Evolutionary conservation across 192 early-diverging fungal genomes (phyloP).

Genomic region (Podila horticola): DNA sequence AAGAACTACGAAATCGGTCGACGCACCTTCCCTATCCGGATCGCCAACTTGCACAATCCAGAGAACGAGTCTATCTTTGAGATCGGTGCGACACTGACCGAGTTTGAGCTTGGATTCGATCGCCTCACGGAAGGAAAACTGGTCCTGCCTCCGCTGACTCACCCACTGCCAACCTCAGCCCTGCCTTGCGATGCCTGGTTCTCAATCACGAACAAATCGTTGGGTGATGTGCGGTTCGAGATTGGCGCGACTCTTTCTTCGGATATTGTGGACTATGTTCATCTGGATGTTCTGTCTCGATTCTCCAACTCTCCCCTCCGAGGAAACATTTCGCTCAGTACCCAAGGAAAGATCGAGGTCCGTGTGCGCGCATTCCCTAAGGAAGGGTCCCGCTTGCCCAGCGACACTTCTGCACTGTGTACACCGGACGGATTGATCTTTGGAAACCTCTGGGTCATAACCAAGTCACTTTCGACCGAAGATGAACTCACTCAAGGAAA

Average conservation of each 20-base stretch:
- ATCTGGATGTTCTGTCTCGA: conserved; percentile 79
- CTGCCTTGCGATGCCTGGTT: conserved; percentile 87
- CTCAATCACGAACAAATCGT: conserved; percentile 76
- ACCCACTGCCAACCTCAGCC: conserved; percentile 67
- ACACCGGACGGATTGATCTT: conserved; percentile 72
- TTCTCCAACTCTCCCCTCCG: conserved; percentile 84
- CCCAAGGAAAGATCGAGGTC: conserved; percentile 76
- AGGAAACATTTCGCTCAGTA: conserved; percentile 71
- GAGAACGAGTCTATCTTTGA: conserved; percentile 62
- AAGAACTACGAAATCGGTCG: conserved; percentile 60
- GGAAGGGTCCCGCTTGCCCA: conserved; percentile 68
- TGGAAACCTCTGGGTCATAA: conserved; percentile 74
- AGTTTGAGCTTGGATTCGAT: conserved; percentile 80
- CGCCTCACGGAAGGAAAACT: conserved; percentile 73
- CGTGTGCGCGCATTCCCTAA: conserved; percentile 70
- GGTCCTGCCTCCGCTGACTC: conserved; percentile 74
- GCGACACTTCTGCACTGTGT: conserved; percentile 63
- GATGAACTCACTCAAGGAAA: conserved; percentile 41
- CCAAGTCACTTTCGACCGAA: conserved; percentile 55
- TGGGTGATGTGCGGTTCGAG: conserved; percentile 84
- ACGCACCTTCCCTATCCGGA: conserved; percentile 56
- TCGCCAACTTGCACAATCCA: conserved; percentile 76
- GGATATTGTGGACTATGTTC: conserved; percentile 69
- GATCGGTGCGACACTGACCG: conserved; percentile 68
- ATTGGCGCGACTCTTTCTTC: conserved; percentile 71